A percentile compares a stretch with the other conserved stretches of the same genome.
phyloP scores from a whole-genome alignment of 768 basidiomycete genomes.

The Candolleomyces efflorescens region DNA sequence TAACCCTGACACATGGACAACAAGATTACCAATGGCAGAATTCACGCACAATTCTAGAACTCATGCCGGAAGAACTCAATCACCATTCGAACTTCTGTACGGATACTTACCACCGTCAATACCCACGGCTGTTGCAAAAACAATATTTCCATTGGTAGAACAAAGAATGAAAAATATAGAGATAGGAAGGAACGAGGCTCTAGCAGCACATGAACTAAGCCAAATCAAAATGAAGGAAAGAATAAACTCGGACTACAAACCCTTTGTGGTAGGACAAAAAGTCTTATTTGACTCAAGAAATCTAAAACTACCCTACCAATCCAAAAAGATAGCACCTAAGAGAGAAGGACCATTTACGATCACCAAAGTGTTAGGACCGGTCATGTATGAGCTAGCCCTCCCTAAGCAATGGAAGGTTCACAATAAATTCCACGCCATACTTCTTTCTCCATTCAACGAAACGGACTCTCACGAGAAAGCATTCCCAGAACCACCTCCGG shows the following conservation, averaged over 20 bases:
- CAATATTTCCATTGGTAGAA: background rate
- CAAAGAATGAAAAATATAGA: background rate
- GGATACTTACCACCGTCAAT: background rate
- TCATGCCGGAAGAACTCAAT: background rate
- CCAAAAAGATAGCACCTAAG: conserved; percentile 14
- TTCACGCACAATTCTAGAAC: conserved; percentile 6
- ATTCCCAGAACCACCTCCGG: conserved; percentile 2
- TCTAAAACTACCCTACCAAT: conserved; percentile 3
- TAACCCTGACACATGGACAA: background rate
- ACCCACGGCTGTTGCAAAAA: background rate
- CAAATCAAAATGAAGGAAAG: conserved; percentile 6
- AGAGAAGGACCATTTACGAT: conserved; percentile 14
- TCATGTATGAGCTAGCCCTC: background rate
- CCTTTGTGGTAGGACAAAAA: conserved; percentile 12
- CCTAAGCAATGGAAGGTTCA: background rate
- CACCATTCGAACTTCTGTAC: conserved; percentile 6
- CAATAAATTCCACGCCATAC: background rate
- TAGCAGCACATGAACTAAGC: conserved; percentile 14
- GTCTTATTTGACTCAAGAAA: conserved; percentile 17
- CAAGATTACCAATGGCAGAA: conserved; percentile 1
- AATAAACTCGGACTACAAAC: conserved; percentile 1
- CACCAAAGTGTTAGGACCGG: background rate
- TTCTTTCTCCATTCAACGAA: conserved; percentile 7
- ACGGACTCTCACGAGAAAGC: conserved; percentile 4
- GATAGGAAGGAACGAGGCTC: conserved; percentile 12